Base-by-base conservation (phyloP, 345 rosid genomes). In the Gynandropsis gynandra region DNA sequence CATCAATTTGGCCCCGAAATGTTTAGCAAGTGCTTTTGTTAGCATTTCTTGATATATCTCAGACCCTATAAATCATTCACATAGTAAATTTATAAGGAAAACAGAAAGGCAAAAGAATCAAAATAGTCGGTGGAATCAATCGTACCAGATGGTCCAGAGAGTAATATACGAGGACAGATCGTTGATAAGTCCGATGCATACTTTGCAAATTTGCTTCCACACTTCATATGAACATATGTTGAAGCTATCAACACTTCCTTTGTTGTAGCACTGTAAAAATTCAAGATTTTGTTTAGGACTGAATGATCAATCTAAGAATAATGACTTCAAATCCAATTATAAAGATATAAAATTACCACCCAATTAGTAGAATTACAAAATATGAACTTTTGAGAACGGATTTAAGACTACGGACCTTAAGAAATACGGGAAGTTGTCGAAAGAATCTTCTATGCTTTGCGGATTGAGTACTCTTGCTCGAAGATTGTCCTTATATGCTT, bases 41-140 rank as follows among this genome's bases (percentile, higher is more conserved):
- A 93, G 76, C 54, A 88, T 83, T 74, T 85, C 97, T 66, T 93
- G 99, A 69, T 88, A 93, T 64, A 93, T 88, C 71, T 88, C 99
- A 9, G 99, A 88, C 19, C 99, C 99, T 93, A 58, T 32, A 42
- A 36, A 65, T 19, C 40, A 35, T 52, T 15, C 49, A 63, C 16
- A 47, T 32, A 42, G 46, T 21, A 50, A 47, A 36, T 12, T 54
- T 20, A 37, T 38, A 31, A 59, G 2, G 13, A n/a, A 20, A 13
- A 34, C 29, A 36, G 21, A 8, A 16, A 33, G 36, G 35, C 34
- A 8, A 48, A 57, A 41, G 56, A 17, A 41, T 6, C 46, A 19
- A 18, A 12, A 18, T 42, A 47, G 5, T 54, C 19, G 29, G 20
- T 32, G 19, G 1, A 7, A 21, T n/a, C 33, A 43, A n/a, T 47